A percentile compares a stretch with the other conserved stretches of the same genome.
Conservation (phyloP, 257 asterid species). For the Hygrophila difformis region DNA sequence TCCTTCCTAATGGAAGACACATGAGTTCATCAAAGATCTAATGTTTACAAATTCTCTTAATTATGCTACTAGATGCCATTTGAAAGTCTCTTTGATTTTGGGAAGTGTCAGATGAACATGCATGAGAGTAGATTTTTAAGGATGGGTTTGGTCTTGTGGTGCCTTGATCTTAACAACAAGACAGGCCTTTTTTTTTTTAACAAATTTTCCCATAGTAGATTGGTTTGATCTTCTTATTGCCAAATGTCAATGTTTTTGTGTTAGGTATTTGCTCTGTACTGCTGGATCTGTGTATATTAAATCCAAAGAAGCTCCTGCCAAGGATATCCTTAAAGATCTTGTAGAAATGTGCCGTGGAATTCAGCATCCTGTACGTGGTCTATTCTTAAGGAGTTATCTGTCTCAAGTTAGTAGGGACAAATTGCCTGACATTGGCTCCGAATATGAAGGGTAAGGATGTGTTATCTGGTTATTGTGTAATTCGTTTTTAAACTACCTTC, state of each 20-base stretch:
- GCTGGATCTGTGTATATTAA: constrained; percentile 94
- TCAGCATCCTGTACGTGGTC: constrained; percentile 97
- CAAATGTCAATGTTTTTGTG: constrained; percentile 15
- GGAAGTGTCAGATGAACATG: too few relatives aligned
- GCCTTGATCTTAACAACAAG: too few relatives aligned
- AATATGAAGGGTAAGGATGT: constrained; percentile 84
- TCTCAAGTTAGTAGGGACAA: constrained; percentile 98
- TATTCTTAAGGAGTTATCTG: constrained; percentile 90
- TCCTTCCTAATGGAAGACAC: too few relatives aligned
- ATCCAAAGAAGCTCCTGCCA: constrained; percentile 98
- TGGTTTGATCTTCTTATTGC: constrained; percentile 4
- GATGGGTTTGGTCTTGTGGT: too few relatives aligned
- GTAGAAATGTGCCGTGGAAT: constrained; percentile 98
- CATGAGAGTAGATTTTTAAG: too few relatives aligned
- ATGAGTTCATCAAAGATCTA: too few relatives aligned
- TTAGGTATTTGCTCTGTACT: constrained; percentile 91
- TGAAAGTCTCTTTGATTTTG: too few relatives aligned
- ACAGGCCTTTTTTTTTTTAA: not conserved
- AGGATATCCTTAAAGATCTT: constrained; percentile 94
- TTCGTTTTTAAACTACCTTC: constrained; percentile 12
- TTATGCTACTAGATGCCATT: too few relatives aligned
- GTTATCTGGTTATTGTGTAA: constrained; percentile 4
- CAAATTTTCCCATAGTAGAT: not conserved
- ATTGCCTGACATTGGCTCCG: constrained; percentile 94
- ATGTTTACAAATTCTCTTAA: too few relatives aligned